phyloP scores from a whole-genome alignment of 2,329 filamentous ascomycete genomes.

The Trichoderma polysporum region DNA sequence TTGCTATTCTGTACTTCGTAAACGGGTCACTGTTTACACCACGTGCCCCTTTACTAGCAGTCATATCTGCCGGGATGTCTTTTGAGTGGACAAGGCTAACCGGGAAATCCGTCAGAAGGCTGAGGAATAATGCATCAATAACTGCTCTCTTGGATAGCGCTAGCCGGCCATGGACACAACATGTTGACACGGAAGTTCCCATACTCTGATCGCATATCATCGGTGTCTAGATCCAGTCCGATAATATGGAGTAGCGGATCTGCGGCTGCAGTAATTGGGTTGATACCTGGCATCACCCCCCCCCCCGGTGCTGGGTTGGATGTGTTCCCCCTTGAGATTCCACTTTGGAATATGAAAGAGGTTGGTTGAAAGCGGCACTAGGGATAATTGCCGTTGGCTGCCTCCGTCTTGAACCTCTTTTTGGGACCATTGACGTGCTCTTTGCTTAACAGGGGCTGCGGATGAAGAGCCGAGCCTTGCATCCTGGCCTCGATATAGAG shows the following conservation, averaged over 20 bases:
- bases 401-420: not conserved
- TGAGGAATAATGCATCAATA: not conserved
- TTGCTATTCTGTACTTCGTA: not conserved
- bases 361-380: not conserved
- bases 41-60: not conserved
- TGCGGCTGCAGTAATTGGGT: not conserved
- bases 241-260: not conserved
- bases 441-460: not conserved
- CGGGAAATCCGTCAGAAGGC: not conserved
- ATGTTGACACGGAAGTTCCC: not conserved
- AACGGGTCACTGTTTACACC: not conserved
- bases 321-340: not conserved
- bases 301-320: not conserved
- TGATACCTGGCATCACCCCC: not conserved
- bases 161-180: not conserved
- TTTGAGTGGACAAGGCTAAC: not conserved
- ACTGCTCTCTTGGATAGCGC: not conserved
- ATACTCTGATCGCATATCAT: not conserved
- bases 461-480: conserved; percentile 1
- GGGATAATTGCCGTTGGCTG: conserved; percentile 1
- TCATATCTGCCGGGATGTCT: not conserved
- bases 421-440: not conserved
- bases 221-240: not conserved
- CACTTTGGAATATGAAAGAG: not conserved
- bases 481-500: not conserved